A percentile compares a stretch with the other conserved stretches of the same genome.
phyloP scores from a whole-genome alignment of 148 eudicot species.

The Beta vulgaris region DNA sequence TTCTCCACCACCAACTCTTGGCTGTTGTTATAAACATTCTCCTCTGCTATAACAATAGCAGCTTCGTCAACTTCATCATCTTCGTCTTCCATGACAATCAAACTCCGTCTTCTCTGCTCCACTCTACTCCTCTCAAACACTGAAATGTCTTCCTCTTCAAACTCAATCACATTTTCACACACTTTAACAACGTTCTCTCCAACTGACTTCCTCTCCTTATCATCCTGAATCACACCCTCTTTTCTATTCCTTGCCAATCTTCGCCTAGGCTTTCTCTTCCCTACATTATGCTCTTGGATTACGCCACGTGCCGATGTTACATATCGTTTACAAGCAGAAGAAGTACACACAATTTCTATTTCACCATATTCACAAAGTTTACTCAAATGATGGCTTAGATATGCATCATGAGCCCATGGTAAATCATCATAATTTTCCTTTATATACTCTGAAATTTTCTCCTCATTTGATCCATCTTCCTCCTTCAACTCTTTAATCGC shows the following conservation, averaged over 20 bases:
- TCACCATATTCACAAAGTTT: constrained; percentile 49
- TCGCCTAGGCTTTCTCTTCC: neutral
- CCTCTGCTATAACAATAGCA: neutral
- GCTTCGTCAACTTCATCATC: constrained; percentile 6
- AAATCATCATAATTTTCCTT: constrained; percentile 37
- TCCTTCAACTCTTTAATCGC: constrained; percentile 48
- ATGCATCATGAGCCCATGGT: constrained; percentile 57
- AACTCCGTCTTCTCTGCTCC: constrained; percentile 15
- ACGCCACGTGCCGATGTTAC: neutral
- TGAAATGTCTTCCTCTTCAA: constrained; percentile 10
- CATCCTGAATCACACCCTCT: neutral
- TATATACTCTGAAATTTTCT: constrained; percentile 45
- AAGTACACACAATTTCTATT: constrained; percentile 29
- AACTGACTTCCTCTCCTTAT: neutral
- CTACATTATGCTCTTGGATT: neutral
- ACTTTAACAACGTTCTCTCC: neutral
- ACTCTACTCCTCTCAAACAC: neutral
- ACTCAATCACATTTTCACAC: constrained; percentile 1
- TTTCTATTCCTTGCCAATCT: neutral
- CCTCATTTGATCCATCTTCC: constrained; percentile 52
- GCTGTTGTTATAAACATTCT: neutral
- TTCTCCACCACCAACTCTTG: neutral
- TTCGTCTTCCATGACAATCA: constrained; percentile 1
- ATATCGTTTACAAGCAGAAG: constrained; percentile 1
- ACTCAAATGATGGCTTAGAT: constrained; percentile 46